phyloP scores from a whole-genome alignment of 1,139 yeast genomes.

The Protomyces macrosporus region DNA sequence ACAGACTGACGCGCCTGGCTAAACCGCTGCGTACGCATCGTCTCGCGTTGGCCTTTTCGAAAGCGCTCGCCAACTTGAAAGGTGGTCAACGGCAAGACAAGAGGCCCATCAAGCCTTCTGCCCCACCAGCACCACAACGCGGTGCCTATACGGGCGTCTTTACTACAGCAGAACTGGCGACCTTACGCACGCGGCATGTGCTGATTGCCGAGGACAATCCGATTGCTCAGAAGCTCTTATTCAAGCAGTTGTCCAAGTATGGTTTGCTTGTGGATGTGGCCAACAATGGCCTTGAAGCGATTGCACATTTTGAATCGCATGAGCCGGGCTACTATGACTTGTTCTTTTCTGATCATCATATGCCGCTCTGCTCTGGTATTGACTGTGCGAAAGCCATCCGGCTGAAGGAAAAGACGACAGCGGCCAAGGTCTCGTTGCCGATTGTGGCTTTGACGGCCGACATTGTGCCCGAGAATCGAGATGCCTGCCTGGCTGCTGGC shows the following conservation, averaged over 20 bases:
- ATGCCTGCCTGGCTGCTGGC: constrained; percentile 19
- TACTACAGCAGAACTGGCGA: not conserved
- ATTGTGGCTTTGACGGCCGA: constrained; percentile 25
- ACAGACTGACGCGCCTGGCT: not conserved
- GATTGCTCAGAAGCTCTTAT: constrained; percentile 24
- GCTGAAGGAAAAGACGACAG: not conserved
- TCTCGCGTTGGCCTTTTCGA: not conserved
- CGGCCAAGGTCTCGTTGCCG: not conserved
- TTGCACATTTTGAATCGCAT: constrained; percentile 15
- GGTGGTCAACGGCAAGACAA: not conserved
- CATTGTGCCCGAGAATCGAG: constrained; percentile 19
- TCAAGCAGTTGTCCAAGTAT: constrained; percentile 18
- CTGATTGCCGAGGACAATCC: constrained; percentile 27
- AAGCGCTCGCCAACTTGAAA: constrained; percentile 2
- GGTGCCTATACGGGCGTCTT: not conserved
- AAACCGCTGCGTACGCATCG: not conserved
- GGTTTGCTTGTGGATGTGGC: constrained; percentile 26
- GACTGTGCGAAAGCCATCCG: constrained; percentile 20
- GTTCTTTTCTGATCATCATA: constrained; percentile 17
- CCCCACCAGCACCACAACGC: not conserved
- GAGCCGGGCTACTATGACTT: constrained; percentile 12
- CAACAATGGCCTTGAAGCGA: constrained; percentile 26
- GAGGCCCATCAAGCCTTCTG: not conserved
- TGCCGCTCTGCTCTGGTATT: constrained; percentile 27
- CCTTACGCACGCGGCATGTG: not conserved